Evolutionary conservation across 805 yeast genomes (phyloP).

Genomic region (Metschnikowia matae): DNA sequence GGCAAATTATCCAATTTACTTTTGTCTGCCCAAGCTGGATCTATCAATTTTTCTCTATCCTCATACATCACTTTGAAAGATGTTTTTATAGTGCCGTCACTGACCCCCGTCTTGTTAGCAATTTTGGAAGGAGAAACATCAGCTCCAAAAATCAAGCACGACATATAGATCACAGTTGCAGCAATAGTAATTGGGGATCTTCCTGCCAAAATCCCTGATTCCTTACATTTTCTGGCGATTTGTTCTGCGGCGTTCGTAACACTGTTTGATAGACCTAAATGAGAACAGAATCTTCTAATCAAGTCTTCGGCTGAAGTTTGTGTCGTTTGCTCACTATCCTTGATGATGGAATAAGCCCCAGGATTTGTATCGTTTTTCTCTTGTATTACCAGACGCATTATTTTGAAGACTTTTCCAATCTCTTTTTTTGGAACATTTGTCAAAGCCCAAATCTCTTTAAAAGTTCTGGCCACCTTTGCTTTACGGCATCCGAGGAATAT

Average conservation of each 20-base stretch:
- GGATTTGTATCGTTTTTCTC: constrained; percentile 54
- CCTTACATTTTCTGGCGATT: constrained; percentile 85
- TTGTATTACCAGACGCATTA: constrained; percentile 60
- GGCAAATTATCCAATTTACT: constrained; percentile 50
- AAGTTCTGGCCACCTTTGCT: constrained; percentile 90
- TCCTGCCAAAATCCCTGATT: constrained; percentile 91
- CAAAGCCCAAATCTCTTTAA: constrained; percentile 92
- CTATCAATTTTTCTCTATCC: constrained; percentile 61
- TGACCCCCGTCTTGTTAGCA: constrained; percentile 90
- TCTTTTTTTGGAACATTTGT: constrained; percentile 93
- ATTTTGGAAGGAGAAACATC: constrained; percentile 74
- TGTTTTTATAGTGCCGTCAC: constrained; percentile 95
- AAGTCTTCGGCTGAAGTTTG: constrained; percentile 92
- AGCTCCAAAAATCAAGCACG: constrained; percentile 80
- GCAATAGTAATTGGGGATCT: constrained; percentile 96
- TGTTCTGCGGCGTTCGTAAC: constrained; percentile 90
- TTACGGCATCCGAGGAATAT: constrained; percentile 92
- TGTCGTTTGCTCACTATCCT: constrained; percentile 59
- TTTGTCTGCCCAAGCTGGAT: constrained; percentile 68
- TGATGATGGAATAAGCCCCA: constrained; percentile 35
- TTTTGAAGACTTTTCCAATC: constrained; percentile 84
- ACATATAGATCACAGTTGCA: constrained; percentile 94
- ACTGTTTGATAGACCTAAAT: constrained; percentile 78
- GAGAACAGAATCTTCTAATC: constrained; percentile 94
- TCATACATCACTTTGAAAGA: constrained; percentile 80